Evolutionary conservation across 345 rosid species (phyloP), one percentile per base, ranked within the genome.

Genomic region (Citrus cavaleriei): DNA sequence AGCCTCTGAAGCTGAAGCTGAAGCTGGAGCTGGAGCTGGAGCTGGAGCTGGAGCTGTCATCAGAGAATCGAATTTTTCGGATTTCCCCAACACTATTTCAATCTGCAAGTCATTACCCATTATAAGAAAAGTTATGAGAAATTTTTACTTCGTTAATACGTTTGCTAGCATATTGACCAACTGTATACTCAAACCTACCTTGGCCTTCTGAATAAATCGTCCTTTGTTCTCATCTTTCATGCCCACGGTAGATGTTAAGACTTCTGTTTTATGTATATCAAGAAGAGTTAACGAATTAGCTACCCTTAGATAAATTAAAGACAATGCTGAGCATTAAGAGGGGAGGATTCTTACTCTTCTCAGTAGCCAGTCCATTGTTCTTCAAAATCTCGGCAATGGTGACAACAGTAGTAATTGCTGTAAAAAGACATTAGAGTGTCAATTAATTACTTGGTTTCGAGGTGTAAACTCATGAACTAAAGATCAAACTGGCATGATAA

Each of bases 301-400:
- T 19, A 42, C 10, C 21, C 37, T 2, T 28, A 37, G 68, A 28
- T 61, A n/a, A 55, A 55, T 54, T 8, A 30, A 19, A 9, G 49
- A 3, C 25, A 42, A 28, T 40, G 7, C 25, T 64, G 7, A 10
- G 67, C 27, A 4, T 72, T 30, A 7, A 49, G 25, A 32, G 12
- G 51, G 2, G 2, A 2, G 42, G 66, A 59, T 40, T 65, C 93
- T 82, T 86, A 95, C 97, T 93, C 85, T 92, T 93, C 86, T 92
- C 97, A 4, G 87, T 89, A 13, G 95, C 99, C 21, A 95, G 75
- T 62, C 97, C 98, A 81, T 91, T 95, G 73, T 92, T 93, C 93
- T 95, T 95, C 84, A 95, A 82, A 62, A 95, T 95, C 87, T 95
- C 97, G 10, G 99, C 93, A 78, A 95, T 90, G 27, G 92, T 91